Conservation (phyloP, 2,329 filamentous ascomycete species). For the Phoma sp. region DNA sequence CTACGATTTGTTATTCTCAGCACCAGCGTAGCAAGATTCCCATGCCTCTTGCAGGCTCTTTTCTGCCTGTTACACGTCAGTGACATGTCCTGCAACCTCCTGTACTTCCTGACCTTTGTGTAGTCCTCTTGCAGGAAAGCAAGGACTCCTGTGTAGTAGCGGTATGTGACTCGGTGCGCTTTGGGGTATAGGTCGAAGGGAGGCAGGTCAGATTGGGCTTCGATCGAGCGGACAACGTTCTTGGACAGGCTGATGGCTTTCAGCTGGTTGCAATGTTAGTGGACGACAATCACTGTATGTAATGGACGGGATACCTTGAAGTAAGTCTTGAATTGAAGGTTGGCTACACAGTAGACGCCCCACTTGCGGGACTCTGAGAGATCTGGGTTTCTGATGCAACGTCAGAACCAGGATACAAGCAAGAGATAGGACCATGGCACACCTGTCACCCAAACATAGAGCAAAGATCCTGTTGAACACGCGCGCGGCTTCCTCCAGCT, state of each 20-base stretch:
- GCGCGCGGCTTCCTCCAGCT: constrained; percentile 88
- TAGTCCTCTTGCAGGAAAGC: constrained; percentile 96
- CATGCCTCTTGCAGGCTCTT: constrained; percentile 77
- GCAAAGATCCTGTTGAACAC: constrained; percentile 93
- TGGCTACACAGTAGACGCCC: constrained; percentile 95
- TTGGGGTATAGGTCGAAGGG: constrained; percentile 80
- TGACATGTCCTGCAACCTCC: not conserved
- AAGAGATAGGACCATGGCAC: constrained; percentile 26
- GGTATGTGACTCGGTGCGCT: constrained; percentile 92
- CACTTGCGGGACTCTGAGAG: constrained; percentile 89
- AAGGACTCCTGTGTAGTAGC: constrained; percentile 95
- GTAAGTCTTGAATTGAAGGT: constrained; percentile 96
- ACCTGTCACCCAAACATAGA: constrained; percentile 89
- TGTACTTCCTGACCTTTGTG: constrained; percentile 64
- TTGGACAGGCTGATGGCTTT: constrained; percentile 89
- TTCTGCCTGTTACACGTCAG: constrained; percentile 41
- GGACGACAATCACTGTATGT: not conserved
- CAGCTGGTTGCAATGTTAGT: constrained; percentile 56
- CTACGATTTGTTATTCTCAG: constrained; percentile 81
- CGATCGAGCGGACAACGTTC: constrained; percentile 84
- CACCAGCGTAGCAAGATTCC: constrained; percentile 77
- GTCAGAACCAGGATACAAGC: constrained; percentile 26
- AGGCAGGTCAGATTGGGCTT: constrained; percentile 82
- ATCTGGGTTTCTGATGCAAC: constrained; percentile 70
- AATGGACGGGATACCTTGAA: constrained; percentile 68